Conservation (phyloP, 106 monocot species). For the Platanthera zijinensis region DNA sequence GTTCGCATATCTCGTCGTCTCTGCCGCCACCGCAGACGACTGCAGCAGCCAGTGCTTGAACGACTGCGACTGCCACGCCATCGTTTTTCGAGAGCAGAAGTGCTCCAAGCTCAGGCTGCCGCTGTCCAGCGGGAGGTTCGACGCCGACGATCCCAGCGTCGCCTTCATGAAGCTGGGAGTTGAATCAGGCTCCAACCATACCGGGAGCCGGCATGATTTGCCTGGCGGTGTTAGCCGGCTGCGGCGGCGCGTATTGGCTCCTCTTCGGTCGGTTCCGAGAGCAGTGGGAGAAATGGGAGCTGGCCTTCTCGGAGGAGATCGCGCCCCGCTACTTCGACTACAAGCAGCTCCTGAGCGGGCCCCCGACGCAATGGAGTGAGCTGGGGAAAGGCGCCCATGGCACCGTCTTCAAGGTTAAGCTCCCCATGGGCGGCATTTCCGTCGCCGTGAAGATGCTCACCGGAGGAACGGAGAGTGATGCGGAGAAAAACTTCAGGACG, state of each 20-base stretch:
- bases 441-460: constrained; percentile 3
- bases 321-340: constrained; percentile 16
- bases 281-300: neutral
- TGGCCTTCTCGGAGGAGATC: neutral
- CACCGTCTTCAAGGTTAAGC: constrained; percentile 14
- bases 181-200: neutral
- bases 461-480: neutral
- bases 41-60: neutral
- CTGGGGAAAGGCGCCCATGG: constrained; percentile 28
- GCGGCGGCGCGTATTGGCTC: neutral
- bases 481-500: neutral
- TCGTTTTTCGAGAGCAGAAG: neutral
- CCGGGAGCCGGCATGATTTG: neutral
- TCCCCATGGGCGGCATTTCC: neutral
- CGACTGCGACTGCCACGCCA: constrained; percentile 2
- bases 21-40: neutral
- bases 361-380: constrained; percentile 6
- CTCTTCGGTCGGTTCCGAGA: neutral
- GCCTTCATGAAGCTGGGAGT: neutral
- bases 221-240: neutral
- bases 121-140: neutral
- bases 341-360: constrained; percentile 13
- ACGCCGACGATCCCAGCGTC: neutral
- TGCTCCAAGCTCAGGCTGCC: constrained; percentile 3
- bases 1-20: neutral